phyloP scores from a whole-genome alignment of 306 rosid species.

The Lagenaria siceraria region DNA sequence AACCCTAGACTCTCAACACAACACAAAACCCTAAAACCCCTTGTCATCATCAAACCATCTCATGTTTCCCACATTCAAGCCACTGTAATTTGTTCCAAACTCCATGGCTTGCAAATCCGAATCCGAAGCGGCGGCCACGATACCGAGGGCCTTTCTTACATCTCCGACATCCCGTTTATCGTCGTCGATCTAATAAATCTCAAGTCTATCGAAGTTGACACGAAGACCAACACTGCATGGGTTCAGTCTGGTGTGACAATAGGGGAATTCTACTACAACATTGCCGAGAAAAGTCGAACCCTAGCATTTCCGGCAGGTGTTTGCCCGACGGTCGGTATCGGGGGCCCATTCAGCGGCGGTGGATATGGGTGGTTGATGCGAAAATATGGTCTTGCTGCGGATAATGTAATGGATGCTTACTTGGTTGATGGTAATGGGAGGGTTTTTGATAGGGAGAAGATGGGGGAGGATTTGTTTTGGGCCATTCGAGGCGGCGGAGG shows the following conservation, averaged over 20 bases:
- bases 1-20: not conserved
- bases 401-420: not conserved
- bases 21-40: not conserved
- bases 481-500: not conserved
- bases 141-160: not conserved
- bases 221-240: conserved; percentile 22
- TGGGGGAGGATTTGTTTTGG: not conserved
- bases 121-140: not conserved
- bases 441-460: not conserved
- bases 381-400: not conserved
- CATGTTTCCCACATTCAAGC: not conserved
- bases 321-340: conserved; percentile 44
- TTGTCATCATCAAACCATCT: not conserved
- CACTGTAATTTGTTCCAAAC: not conserved
- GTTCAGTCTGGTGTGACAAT: conserved; percentile 50
- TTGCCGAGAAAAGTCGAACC: not conserved
- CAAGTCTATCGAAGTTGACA: conserved; percentile 20
- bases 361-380: not conserved
- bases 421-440: not conserved
- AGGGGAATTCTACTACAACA: conserved; percentile 24
- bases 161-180: conserved; percentile 7
- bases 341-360: conserved; percentile 35
- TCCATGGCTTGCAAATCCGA: not conserved
- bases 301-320: conserved; percentile 63
- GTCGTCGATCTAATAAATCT: conserved; percentile 30